These are phyloP conservation scores for Senna tora DNA, from an alignment of 306 rosid species.

Conservation along the genomic window DNA sequence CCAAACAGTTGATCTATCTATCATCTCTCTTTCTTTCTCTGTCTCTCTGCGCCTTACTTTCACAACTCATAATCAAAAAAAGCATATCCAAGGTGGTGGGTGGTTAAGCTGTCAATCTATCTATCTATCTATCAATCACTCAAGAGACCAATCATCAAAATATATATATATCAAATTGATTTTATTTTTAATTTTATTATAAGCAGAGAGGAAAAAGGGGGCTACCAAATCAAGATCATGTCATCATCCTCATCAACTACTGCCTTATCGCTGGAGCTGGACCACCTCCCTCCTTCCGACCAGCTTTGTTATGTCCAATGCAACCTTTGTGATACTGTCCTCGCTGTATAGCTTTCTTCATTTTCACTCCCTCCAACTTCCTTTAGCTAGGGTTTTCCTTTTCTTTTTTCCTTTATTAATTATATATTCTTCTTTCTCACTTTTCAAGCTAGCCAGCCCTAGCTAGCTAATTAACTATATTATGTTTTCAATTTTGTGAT, in stretches of 20 bases:
- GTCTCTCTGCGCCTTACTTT: constrained; percentile 60
- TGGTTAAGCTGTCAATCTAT: constrained; percentile 93
- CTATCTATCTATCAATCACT: constrained; percentile 87
- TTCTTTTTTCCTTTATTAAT: background rate
- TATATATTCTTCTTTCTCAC: background rate
- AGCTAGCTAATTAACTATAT: too few relatives aligned
- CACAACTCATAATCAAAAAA: constrained; percentile 75
- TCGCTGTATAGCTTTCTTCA: constrained; percentile 66
- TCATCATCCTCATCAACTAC: constrained; percentile 67
- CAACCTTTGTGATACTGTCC: constrained; percentile 94
- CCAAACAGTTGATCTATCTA: constrained; percentile 47
- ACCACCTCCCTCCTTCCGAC: constrained; percentile 90
- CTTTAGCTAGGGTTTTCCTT: constrained; percentile 30
- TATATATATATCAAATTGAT: too few relatives aligned
- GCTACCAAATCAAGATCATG: constrained; percentile 49
- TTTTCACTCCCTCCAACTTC: background rate
- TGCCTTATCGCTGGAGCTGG: constrained; percentile 69
- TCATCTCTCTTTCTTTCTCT: constrained; percentile 43
- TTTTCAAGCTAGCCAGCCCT: background rate
- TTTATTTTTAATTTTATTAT: too few relatives aligned
- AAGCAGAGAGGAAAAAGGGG: constrained; percentile 41
- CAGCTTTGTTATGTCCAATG: constrained; percentile 99
- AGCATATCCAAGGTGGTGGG: constrained; percentile 96
- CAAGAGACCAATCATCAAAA: constrained; percentile 90
- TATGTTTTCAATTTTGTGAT: too few relatives aligned